These are phyloP conservation scores for Suhomyces prunicola DNA, from an alignment of 805 yeast genomes.

Conservation along the genomic window DNA sequence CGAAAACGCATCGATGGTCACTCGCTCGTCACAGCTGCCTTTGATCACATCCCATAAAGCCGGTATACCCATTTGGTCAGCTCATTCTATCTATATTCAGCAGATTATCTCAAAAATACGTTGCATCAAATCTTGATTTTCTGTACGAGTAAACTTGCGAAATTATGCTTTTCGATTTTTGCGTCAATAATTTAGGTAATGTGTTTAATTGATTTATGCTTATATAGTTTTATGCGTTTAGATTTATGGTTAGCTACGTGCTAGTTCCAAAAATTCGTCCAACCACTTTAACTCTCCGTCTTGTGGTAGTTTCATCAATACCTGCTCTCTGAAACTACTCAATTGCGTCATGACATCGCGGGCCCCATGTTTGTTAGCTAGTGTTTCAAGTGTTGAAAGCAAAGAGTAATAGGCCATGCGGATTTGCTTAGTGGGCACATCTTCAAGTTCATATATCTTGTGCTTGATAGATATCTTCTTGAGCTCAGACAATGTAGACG, in stretches of 20 bases:
- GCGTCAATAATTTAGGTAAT: not conserved
- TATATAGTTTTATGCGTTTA: not conserved
- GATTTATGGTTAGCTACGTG: not conserved
- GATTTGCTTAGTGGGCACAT: slow-evolving; percentile 6
- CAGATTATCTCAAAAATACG: too few relatives aligned
- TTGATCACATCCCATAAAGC: slow-evolving; percentile 3
- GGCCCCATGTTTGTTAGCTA: not conserved
- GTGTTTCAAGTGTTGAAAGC: slow-evolving; percentile 3
- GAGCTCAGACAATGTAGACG: slow-evolving; percentile 23
- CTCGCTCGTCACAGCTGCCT: not conserved
- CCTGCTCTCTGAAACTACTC: slow-evolving; percentile 5
- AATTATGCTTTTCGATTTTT: not conserved
- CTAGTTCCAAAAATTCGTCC: not conserved
- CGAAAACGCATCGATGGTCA: slow-evolving; percentile 1
- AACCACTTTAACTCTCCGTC: not conserved
- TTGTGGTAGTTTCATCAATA: slow-evolving; percentile 4
- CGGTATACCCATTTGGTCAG: slow-evolving; percentile 2
- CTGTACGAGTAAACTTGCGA: not conserved
- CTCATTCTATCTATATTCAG: not conserved
- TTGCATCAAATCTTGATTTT: not conserved
- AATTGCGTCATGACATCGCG: not conserved
- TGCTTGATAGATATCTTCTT: slow-evolving; percentile 32
- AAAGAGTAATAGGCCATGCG: slow-evolving; percentile 14
- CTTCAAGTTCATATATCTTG: slow-evolving; percentile 22
- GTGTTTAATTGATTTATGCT: not conserved